A percentile compares a stretch with the other conserved stretches of the same genome.
These are phyloP conservation scores for Amanita phalloides DNA, from an alignment of 768 basidiomycete species.

Conservation along the genomic window DNA sequence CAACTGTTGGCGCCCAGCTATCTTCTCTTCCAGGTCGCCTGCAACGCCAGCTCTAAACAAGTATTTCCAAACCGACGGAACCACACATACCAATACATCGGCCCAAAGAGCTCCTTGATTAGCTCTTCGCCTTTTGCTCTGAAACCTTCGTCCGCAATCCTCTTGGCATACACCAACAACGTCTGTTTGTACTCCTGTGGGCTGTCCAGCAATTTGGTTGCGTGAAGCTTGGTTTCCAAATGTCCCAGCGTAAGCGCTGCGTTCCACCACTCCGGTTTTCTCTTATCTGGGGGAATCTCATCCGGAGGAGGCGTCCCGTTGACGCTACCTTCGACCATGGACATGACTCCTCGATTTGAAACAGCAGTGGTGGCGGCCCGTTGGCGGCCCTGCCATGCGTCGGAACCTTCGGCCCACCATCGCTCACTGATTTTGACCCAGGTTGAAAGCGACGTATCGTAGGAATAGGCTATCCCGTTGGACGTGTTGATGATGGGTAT, in stretches of 20 bases:
- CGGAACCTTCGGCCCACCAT: slow-evolving; percentile 82
- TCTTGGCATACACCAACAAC: slow-evolving; percentile 68
- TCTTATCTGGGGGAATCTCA: slow-evolving; percentile 26
- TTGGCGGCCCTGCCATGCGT: slow-evolving; percentile 71
- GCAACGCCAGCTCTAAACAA: not conserved
- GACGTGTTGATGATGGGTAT: slow-evolving; percentile 68
- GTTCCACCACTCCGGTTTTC: slow-evolving; percentile 70
- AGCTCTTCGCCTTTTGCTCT: slow-evolving; percentile 84
- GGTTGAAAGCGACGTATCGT: slow-evolving; percentile 50
- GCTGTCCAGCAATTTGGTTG: slow-evolving; percentile 68
- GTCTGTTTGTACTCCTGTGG: slow-evolving; percentile 76
- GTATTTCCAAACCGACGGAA: not conserved
- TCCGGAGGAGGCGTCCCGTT: slow-evolving; percentile 22
- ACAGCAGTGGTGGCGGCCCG: slow-evolving; percentile 21
- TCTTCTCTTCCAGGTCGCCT: slow-evolving; percentile 64
- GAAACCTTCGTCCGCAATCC: slow-evolving; percentile 85
- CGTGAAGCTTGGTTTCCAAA: slow-evolving; percentile 73
- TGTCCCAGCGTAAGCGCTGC: slow-evolving; percentile 80
- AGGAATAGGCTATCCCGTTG: slow-evolving; percentile 70
- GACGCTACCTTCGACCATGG: slow-evolving; percentile 38
- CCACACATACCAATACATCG: slow-evolving; percentile 70
- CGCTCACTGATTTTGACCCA: slow-evolving; percentile 73
- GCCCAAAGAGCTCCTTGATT: slow-evolving; percentile 82
- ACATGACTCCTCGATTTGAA: slow-evolving; percentile 41
- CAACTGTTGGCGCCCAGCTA: slow-evolving; percentile 55